These are phyloP conservation scores for Mitragyna speciosa DNA, from an alignment of 257 asterid genomes.

Conservation along the genomic window DNA sequence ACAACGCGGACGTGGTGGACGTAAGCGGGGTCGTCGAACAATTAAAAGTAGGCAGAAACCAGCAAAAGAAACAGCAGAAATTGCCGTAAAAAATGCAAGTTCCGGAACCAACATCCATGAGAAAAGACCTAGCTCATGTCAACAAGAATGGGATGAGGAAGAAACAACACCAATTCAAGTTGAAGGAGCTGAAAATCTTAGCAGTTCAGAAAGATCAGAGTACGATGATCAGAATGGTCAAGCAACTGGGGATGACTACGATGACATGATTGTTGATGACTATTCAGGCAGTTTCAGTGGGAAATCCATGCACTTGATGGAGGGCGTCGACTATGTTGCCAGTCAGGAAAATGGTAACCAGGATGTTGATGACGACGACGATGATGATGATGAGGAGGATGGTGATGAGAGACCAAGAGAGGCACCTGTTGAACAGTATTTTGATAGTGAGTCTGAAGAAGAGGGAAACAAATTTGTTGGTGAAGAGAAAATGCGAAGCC, in stretches of 20 bases:
- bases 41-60: constrained; percentile 43
- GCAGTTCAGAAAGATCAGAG: constrained; percentile 58
- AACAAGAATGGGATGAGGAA: constrained; percentile 37
- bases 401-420: constrained; percentile 32
- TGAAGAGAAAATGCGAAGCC: constrained; percentile 32
- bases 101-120: constrained; percentile 17
- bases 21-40: constrained; percentile 51
- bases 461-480: constrained; percentile 38
- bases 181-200: constrained; percentile 38
- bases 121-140: constrained; percentile 24
- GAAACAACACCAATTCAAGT: constrained; percentile 31
- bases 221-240: constrained; percentile 42
- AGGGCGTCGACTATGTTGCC: constrained; percentile 18
- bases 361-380: constrained; percentile 26
- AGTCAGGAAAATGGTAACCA: constrained; percentile 26
- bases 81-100: constrained; percentile 14
- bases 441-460: constrained; percentile 45
- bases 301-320: constrained; percentile 21
- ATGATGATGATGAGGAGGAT: constrained; percentile 27
- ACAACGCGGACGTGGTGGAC: constrained; percentile 43
- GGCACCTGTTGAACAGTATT: constrained; percentile 36
- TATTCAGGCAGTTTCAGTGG: constrained; percentile 26
- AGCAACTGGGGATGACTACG: constrained; percentile 42
- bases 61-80: constrained; percentile 21
- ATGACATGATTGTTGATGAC: constrained; percentile 30